phyloP scores from a whole-genome alignment of 129 eudicot genomes.

The Tagetes erecta region DNA sequence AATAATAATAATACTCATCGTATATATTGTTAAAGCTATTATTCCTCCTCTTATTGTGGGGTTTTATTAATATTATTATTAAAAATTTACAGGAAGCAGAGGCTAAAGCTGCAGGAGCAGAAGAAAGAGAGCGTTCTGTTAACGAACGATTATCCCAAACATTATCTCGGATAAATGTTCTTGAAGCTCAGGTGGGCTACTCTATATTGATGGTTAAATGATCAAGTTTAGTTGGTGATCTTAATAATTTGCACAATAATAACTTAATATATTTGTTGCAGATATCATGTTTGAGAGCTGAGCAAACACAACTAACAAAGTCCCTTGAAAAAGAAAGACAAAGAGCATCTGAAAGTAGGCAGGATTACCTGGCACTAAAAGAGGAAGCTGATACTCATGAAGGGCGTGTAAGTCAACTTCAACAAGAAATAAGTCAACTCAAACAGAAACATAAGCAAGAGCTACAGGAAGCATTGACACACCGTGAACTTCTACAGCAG shows the following conservation, averaged over 20 bases:
- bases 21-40: neutral
- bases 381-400: constrained; percentile 90
- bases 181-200: constrained; percentile 89
- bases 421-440: constrained; percentile 73
- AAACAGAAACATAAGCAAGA: constrained; percentile 87
- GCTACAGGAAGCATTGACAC: constrained; percentile 71
- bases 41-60: constrained; percentile 3
- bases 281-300: constrained; percentile 94
- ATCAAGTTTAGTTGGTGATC: neutral
- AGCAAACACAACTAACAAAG: constrained; percentile 83
- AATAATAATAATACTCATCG: neutral
- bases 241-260: too few species aligned
- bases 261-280: constrained; percentile 24
- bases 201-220: constrained; percentile 11
- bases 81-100: constrained; percentile 75
- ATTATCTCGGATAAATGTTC: constrained; percentile 86
- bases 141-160: constrained; percentile 92
- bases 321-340: constrained; percentile 98
- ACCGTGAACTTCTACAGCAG: constrained; percentile 88
- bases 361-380: constrained; percentile 83
- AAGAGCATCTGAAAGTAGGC: constrained; percentile 85
- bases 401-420: constrained; percentile 71
- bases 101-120: constrained; percentile 90
- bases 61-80: neutral
- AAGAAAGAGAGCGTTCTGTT: constrained; percentile 89